Base-by-base conservation (phyloP, 371 early-diverging fungal species). In the Apophysomyces variabilis region DNA sequence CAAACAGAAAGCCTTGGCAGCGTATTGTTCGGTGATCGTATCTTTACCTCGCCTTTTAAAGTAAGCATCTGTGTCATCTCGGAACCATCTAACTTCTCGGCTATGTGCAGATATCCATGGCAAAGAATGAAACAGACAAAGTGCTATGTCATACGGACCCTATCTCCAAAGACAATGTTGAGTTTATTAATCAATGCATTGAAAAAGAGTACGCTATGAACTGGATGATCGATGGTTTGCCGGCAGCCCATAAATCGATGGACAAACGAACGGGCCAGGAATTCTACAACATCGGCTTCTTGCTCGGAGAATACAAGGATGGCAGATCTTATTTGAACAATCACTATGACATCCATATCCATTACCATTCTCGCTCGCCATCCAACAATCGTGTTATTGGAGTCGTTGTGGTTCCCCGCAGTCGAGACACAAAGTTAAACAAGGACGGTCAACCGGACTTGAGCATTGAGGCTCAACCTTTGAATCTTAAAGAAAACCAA, bases 1-100 rank as follows among this genome's bases (percentile, higher is more conserved):
- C 89, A 91, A 67, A 70, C 90, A 8, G 99, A 96, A 83, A 89
- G 89, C 4, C 85, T 98, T 61, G 99, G 99, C 21, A 87, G 89
- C 63, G 93, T 96, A 46, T 79, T 98, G 43, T 96, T 96, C 86
- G 99, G 99, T n/a, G 98, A 98, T 70, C 90, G 99, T 45, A 92
- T 98, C 67, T 94, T 88, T 66, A 89, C 84, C 46, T 95, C 97
- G 4, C 84, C 87, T 7, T 95, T 93, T 70, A 76, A 93, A 82
- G 92, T 93, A 87, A 56, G 41, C 14, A 50, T 7, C 37, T 8
- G 11, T 47, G 13, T 39, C 18, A 11, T 14, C 5, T 32, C 38
- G 5, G 38, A 35, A 11, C 38, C 26, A 14, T 26, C 32, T 45
- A 14, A n/a, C 16, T 37, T 39, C 38, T 46, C 45, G 57, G 13